These are phyloP conservation scores for Dipteronia dyeriana DNA, from an alignment of 345 rosid genomes.

Conservation along the genomic window DNA sequence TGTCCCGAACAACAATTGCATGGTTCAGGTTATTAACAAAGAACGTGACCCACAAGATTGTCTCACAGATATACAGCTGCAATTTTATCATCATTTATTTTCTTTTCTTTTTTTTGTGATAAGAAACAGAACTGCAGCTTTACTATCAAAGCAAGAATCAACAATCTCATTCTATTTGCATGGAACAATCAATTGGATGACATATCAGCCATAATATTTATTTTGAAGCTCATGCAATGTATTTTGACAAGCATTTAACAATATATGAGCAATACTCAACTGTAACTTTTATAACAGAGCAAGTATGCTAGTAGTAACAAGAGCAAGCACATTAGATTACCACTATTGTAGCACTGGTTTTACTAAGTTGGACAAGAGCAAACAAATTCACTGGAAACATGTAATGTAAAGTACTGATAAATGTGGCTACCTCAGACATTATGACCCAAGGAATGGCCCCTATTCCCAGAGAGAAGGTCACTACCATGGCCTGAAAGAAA, in stretches of 20 bases:
- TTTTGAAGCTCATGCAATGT: neutral
- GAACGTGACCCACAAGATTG: neutral
- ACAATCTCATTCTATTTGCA: neutral
- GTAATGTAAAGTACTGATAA: neutral
- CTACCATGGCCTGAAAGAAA: constrained; percentile 67
- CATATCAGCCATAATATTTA: neutral
- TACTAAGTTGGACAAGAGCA: neutral
- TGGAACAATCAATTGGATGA: neutral
- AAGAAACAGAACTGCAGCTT: neutral
- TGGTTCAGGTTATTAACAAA: neutral
- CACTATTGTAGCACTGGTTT: too few species aligned
- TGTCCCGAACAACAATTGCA: neutral
- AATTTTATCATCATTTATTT: too few species aligned
- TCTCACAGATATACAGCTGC: neutral
- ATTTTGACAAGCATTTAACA: neutral
- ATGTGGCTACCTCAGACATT: constrained; percentile 87
- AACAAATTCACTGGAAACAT: neutral
- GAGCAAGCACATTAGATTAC: neutral
- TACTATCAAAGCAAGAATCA: constrained; percentile 4
- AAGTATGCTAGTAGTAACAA: neutral
- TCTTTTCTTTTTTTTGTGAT: neutral
- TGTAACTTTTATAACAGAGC: neutral
- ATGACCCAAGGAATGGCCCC: constrained; percentile 99
- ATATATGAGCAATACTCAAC: neutral
- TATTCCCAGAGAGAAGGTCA: constrained; percentile 81